phyloP scores from a whole-genome alignment of 768 basidiomycete species.

The Suillus sp. region DNA sequence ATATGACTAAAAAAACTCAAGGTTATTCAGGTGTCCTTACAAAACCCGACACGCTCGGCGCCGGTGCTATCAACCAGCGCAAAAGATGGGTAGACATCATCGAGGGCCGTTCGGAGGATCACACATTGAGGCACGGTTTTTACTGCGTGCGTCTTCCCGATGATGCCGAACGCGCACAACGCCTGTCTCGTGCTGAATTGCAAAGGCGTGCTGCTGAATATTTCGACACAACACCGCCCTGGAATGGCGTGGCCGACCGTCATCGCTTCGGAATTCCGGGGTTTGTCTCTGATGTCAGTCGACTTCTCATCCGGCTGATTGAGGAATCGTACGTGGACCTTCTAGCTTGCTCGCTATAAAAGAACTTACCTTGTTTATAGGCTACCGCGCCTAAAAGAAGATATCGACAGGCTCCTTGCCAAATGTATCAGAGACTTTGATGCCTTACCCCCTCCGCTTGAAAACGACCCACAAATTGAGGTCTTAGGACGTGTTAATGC shows the following conservation, averaged over 20 bases:
- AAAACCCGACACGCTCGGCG: constrained; percentile 52
- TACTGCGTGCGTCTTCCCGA: constrained; percentile 47
- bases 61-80: constrained; percentile 37
- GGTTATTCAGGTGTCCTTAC: constrained; percentile 50
- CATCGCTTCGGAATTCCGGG: constrained; percentile 40
- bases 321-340: constrained; percentile 25
- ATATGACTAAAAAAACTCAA: neutral
- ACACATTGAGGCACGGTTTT: constrained; percentile 44
- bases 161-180: constrained; percentile 35
- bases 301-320: constrained; percentile 40
- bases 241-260: constrained; percentile 31
- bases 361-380: constrained; percentile 17
- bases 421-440: constrained; percentile 29
- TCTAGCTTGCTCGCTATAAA: neutral
- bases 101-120: constrained; percentile 35
- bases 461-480: constrained; percentile 39
- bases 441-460: constrained; percentile 32
- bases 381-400: constrained; percentile 33
- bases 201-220: constrained; percentile 39
- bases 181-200: constrained; percentile 34
- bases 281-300: constrained; percentile 38
- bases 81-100: constrained; percentile 46
- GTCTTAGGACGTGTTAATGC: constrained; percentile 38
- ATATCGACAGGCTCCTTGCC: constrained; percentile 29
- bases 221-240: constrained; percentile 39